Base-by-base conservation (phyloP, 225 moss, liverwort and hornwort genomes). In the Pseudoscleropodium purum region DNA sequence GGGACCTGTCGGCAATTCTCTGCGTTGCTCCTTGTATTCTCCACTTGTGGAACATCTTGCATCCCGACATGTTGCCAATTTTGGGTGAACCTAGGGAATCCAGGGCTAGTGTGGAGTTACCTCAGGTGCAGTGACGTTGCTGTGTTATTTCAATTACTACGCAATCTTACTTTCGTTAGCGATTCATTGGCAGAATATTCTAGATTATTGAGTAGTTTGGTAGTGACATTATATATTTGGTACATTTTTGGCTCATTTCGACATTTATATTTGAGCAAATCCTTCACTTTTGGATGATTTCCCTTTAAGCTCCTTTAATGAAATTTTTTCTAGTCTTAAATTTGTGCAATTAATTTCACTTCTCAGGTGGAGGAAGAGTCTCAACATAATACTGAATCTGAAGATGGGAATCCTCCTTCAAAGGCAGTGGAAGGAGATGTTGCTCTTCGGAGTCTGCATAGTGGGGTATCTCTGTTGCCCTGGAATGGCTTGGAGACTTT, bases 11-110 rank as follows among this genome's bases (percentile, higher is more conserved):
- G 41, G 93, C 98, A 56, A 96, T 98, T 85, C 97, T 98, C 31
- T 97, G 96, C 85, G 94, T 98, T 60, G 95, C 97, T 62, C 98
- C 98, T 54, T 98, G 97, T 86, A 92, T 98, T 89, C 96, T 98
- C n/a, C 98, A 98, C 70, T 93, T 98, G 83, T 97, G 95, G 95
- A 94, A 90, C 89, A 66, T 95, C 62, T 75, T 95, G 62, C 91
- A 95, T 76, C 91, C 93, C 30, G 92, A 93, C 64, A 92, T 92
- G 83, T 72, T 91, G 45, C 94, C 92, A 52, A 73, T 94, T 36
- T 92, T 96, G 93, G 90, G 91, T 39, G 85, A 84, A 36, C 66
- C 88, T 34, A 82, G 82, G 51, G 82, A 89, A 67, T 26, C 57
- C 76, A 78, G 82, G 73, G 39, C 41, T 64, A 60, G 27, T 27